Conservation (phyloP, 148 eudicot species). For the Diospyros kaki region DNA sequence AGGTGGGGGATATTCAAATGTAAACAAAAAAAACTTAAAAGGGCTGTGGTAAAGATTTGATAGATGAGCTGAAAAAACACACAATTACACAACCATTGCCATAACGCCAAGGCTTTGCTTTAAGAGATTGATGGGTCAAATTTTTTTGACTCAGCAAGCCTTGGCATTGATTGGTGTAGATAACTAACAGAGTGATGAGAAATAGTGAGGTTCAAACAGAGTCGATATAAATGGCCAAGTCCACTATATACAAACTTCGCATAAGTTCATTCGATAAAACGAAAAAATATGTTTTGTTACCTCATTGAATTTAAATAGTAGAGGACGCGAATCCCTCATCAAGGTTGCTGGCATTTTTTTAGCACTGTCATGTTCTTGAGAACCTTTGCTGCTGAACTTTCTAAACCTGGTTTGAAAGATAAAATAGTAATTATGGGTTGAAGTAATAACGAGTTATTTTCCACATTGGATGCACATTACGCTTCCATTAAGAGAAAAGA, state of each 20-base stretch:
- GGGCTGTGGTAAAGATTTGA: too few species aligned
- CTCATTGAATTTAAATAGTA: constrained; percentile 94
- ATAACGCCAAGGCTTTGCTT: too few species aligned
- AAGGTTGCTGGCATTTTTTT: constrained; percentile 34
- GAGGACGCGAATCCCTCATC: constrained; percentile 71
- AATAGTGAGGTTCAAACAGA: too few species aligned
- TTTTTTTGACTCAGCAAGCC: neutral
- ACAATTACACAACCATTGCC: too few species aligned
- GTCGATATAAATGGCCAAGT: neutral
- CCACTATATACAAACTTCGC: neutral
- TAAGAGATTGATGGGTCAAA: neutral
- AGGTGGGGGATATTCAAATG: too few species aligned
- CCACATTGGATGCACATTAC: neutral
- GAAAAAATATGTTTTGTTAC: constrained; percentile 24
- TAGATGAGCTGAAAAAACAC: too few species aligned
- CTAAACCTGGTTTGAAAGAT: constrained; percentile 54
- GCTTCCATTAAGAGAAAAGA: neutral
- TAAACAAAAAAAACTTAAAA: too few species aligned
- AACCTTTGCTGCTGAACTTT: constrained; percentile 40
- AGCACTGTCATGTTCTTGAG: constrained; percentile 31
- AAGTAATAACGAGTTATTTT: neutral
- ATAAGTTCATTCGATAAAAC: neutral
- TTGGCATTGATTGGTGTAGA: neutral
- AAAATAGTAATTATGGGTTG: neutral
- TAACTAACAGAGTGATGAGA: too few species aligned